Evolutionary conservation across 2,329 filamentous ascomycete species (phyloP).

Genomic region (Apiospora aurea): DNA sequence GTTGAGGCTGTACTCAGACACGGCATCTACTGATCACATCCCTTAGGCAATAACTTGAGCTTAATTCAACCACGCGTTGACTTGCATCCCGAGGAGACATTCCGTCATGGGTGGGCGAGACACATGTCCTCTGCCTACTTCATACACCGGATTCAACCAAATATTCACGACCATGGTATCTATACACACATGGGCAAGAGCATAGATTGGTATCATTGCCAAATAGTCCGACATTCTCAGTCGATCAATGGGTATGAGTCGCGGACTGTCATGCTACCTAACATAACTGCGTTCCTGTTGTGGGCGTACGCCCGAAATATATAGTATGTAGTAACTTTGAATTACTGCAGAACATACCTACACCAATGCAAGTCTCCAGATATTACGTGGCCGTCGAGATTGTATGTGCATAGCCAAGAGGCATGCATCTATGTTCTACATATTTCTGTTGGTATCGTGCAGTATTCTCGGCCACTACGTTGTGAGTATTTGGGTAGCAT

Average conservation of each 20-base stretch:
- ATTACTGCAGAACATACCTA: neutral
- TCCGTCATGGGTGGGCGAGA: conserved; percentile 4
- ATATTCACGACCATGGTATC: neutral
- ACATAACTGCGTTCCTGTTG: neutral
- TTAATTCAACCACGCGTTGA: conserved; percentile 13
- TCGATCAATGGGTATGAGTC: neutral
- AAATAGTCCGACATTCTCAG: neutral
- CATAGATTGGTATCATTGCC: neutral
- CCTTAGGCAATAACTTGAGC: neutral
- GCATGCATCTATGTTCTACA: neutral
- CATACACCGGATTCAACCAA: neutral
- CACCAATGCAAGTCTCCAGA: neutral
- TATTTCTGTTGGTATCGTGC: neutral
- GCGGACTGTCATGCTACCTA: neutral
- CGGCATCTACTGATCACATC: neutral
- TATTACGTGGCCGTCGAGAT: conserved; percentile 12
- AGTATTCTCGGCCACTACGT: neutral
- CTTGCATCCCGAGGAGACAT: conserved; percentile 1
- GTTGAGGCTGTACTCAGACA: conserved; percentile 19
- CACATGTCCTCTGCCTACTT: neutral
- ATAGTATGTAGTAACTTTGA: too few species aligned
- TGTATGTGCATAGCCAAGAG: neutral
- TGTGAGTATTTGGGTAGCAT: neutral
- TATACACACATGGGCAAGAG: too few species aligned
- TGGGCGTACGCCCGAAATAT: neutral